Conservation (phyloP, 192 early-diverging fungal species). For the Paraglomus brasilianum region DNA sequence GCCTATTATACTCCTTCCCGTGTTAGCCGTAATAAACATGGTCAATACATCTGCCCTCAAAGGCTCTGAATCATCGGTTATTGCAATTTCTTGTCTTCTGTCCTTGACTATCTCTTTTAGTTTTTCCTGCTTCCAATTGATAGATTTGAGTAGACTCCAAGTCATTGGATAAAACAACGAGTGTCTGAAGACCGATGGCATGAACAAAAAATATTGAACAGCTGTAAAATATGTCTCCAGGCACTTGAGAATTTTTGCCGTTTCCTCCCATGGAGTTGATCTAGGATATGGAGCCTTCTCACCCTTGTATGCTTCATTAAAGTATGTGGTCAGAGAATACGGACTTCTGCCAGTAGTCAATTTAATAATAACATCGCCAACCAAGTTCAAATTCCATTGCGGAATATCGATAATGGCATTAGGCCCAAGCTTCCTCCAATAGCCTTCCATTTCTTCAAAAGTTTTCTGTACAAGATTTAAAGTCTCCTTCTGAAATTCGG, state of each 20-base stretch:
- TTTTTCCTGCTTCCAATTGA: background rate
- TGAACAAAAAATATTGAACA: constrained; percentile 20
- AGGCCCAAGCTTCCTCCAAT: background rate
- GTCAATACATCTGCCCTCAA: constrained; percentile 17
- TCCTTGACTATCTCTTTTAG: background rate
- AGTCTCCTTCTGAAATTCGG: constrained; percentile 7
- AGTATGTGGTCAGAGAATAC: constrained; percentile 17
- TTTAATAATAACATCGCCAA: background rate
- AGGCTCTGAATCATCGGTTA: background rate
- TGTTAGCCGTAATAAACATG: constrained; percentile 25
- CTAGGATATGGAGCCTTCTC: background rate
- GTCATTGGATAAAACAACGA: background rate
- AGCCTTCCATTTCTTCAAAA: constrained; percentile 23
- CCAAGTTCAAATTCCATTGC: constrained; percentile 8
- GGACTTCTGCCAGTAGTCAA: constrained; percentile 2
- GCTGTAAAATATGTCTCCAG: background rate
- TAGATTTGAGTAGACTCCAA: background rate
- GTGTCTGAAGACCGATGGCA: background rate
- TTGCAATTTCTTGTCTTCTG: constrained; percentile 26
- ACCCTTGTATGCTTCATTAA: background rate
- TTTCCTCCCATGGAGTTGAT: background rate
- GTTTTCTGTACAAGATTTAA: background rate
- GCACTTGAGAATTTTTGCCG: constrained; percentile 13
- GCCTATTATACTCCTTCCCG: constrained; percentile 3
- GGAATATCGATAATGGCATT: constrained; percentile 3